These are phyloP conservation scores for Larix kaempferi DNA, from an alignment of 75 land plant species.

Conservation along the genomic window DNA sequence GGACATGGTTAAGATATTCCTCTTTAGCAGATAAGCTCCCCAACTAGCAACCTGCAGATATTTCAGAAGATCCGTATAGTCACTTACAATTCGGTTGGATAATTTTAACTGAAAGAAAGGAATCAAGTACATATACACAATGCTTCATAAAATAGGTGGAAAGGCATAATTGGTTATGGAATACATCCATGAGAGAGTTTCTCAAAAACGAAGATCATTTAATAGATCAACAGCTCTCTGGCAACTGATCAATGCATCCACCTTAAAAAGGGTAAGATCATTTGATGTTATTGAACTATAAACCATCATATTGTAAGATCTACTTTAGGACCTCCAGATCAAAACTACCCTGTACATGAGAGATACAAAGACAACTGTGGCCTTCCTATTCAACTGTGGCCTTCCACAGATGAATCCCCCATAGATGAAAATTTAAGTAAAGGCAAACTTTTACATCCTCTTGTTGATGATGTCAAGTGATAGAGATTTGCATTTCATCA, in stretches of 20 bases:
- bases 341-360: not conserved
- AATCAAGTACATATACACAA: not conserved
- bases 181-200: not conserved
- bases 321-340: not conserved
- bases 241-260: too few relatives aligned
- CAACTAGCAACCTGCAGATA: constrained; percentile 67
- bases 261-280: not conserved
- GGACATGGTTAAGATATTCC: constrained; percentile 59
- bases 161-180: not conserved
- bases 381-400: not conserved
- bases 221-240: not conserved
- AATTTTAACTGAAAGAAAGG: too few relatives aligned
- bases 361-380: not conserved
- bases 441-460: not conserved
- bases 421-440: not conserved
- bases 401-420: too few relatives aligned
- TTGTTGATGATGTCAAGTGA: not conserved
- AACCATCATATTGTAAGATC: not conserved
- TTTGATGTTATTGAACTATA: not conserved
- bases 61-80: not conserved
- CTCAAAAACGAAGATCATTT: not conserved
- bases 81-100: not conserved
- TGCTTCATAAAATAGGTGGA: not conserved
- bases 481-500: not conserved
- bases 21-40: constrained; percentile 71